These are phyloP conservation scores for Aspergillus fructus DNA, from an alignment of 2,329 filamentous ascomycete species.

Conservation along the genomic window DNA sequence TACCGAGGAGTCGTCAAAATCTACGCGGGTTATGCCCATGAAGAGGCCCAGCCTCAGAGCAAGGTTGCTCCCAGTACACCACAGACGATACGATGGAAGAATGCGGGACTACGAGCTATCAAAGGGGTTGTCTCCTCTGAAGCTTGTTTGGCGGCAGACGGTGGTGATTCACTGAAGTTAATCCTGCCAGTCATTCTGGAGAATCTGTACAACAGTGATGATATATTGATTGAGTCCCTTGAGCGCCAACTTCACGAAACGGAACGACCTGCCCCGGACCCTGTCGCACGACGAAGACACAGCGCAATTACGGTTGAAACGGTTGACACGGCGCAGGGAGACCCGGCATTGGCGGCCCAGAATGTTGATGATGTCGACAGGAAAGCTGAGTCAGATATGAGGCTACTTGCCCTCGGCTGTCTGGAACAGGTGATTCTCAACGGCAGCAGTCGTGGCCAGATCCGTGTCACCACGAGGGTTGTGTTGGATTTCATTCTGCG, in stretches of 20 bases:
- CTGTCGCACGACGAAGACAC: slow-evolving; percentile 64
- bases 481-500: slow-evolving; percentile 70
- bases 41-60: slow-evolving; percentile 45
- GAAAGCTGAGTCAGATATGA: slow-evolving; percentile 84
- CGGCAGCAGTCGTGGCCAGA: slow-evolving; percentile 74
- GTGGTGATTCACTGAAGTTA: slow-evolving; percentile 71
- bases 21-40: slow-evolving; percentile 78
- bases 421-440: slow-evolving; percentile 81
- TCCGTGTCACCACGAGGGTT: slow-evolving; percentile 71
- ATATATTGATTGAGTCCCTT: slow-evolving; percentile 67
- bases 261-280: slow-evolving; percentile 68
- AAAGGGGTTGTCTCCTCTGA: slow-evolving; percentile 79
- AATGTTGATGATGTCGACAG: slow-evolving; percentile 86
- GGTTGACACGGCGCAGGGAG: slow-evolving; percentile 66
- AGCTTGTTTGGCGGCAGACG: slow-evolving; percentile 72
- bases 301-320: slow-evolving; percentile 79
- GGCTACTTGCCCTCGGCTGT: slow-evolving; percentile 79
- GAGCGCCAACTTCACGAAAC: slow-evolving; percentile 65
- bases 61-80: slow-evolving; percentile 66
- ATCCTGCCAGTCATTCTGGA: slow-evolving; percentile 83
- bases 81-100: slow-evolving; percentile 75
- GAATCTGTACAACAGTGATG: slow-evolving; percentile 68
- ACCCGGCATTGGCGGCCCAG: slow-evolving; percentile 65
- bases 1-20: slow-evolving; percentile 78
- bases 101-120: slow-evolving; percentile 72